Evolutionary conservation across 2,329 filamentous ascomycete species (phyloP).

Genomic region (Gaeumannomyces tritici): DNA sequence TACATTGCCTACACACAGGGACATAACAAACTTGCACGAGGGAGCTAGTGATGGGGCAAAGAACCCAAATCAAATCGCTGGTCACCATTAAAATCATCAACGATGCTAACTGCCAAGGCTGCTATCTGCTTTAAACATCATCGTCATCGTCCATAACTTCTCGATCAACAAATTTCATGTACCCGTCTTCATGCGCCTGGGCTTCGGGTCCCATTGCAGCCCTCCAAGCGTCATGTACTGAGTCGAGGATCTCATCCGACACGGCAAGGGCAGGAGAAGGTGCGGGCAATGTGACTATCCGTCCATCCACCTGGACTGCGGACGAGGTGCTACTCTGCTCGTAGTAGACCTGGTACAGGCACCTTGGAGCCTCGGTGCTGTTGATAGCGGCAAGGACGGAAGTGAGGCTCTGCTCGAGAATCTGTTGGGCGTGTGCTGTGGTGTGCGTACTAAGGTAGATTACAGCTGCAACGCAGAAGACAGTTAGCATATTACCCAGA

Average conservation of each 20-base stretch:
- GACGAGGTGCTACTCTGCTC: constrained; percentile 33
- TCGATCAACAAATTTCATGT: constrained; percentile 72
- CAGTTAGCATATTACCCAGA: constrained; percentile 15
- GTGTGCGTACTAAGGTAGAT: constrained; percentile 31
- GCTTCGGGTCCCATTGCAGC: constrained; percentile 43
- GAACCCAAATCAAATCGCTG: not conserved
- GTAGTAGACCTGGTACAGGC: constrained; percentile 45
- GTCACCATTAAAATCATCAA: not conserved
- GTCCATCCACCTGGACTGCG: constrained; percentile 22
- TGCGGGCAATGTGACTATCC: constrained; percentile 46
- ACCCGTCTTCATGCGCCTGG: constrained; percentile 36
- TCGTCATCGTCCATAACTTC: constrained; percentile 52
- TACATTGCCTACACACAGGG: not conserved
- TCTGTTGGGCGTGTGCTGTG: constrained; percentile 19
- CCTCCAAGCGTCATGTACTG: constrained; percentile 63
- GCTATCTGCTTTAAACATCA: constrained; percentile 31
- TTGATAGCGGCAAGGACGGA: constrained; percentile 25
- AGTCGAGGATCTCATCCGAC: constrained; percentile 57
- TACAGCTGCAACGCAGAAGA: constrained; percentile 12
- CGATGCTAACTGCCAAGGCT: not conserved
- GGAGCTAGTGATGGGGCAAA: not conserved
- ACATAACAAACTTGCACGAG: not conserved
- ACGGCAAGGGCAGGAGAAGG: constrained; percentile 60
- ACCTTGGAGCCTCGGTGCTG: constrained; percentile 12
- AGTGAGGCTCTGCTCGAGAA: constrained; percentile 30